Base-by-base conservation (phyloP, 179 eudicot species). In the Spergularia azorica region DNA sequence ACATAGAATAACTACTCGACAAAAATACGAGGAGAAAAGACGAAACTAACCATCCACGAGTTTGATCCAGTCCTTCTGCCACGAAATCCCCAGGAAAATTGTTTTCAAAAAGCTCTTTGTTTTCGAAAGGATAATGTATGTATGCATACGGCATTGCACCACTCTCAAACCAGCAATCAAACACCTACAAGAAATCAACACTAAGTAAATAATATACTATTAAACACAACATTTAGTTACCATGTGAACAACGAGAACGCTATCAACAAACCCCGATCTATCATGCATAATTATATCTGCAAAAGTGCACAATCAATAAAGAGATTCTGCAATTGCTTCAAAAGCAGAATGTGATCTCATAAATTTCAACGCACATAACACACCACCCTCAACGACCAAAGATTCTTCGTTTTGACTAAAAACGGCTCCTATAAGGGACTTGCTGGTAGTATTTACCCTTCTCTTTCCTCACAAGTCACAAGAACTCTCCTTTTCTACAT, bases 81-180 rank as follows among this genome's bases (percentile, higher is more conserved):
- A 96, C 97, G 81, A 96, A 96, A 86, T 96, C 87, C 69, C 99
- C 97, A 11, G 99, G 99, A 62, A 96, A 96, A 76, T 91, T 91
- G 52, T 82, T 92, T 80, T 91, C 93, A 64, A 96, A 96, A 0
- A 88, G 87, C 46, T 90, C 94, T 82, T 80, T 88, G 72, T 96
- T 96, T 73, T 95, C 99, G 84, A 95, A 93, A 17, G 98, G 98
- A 81, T 95, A 95, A 69, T 95, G 99, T 70, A 95, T 90, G 71
- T 90, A 91, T 18, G 99, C 99, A 82, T 93, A 95, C 59, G 99
- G 99, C 99, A 95, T 95, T 60, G 97, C 90, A 71, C 99, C 98
- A 83, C 99, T 95, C 84, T 96, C 99, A 77, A 96, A 96, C 99
- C 99, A 96, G 85, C 99, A 96, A 89, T 94, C 98, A 84, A 96